Evolutionary conservation across 371 early-diverging fungal genomes (phyloP), one percentile per base, ranked within the genome.

Genomic region (Mortierella sp.): DNA sequence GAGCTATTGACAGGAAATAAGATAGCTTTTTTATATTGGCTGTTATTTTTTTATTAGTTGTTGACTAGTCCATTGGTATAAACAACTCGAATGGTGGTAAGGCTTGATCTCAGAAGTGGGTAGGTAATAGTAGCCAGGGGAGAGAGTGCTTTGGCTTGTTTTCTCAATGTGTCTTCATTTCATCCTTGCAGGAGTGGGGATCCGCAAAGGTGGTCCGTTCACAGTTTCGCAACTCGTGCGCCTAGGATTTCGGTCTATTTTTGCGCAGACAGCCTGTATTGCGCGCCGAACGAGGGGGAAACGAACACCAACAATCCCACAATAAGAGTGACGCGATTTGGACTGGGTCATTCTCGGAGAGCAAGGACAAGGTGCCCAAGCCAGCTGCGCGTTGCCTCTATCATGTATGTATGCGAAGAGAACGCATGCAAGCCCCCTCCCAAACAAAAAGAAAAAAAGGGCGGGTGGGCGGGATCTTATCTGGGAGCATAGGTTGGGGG

Each of bases 91-190:
- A 21, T 12, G 31, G 44, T 6, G n/a, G 30, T 26, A 57, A 47
- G 59, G 50, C 50, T 59, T 50, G 17, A 41, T 12, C 28, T 39
- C n/a, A 50, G 42, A 30, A 41, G 50, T n/a, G 15, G 23, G 58
- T 17, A 7, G 37, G 37, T 7, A 43, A 42, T 34, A 21, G 37
- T 41, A 27, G 39, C 60, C 54, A 61, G 54, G 61, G 53, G 54
- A 53, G 37, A 24, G 31, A 15, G 28, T 11, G 12, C 5, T 39
- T 3, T 24, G 42, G 53, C 54, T 37, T 15, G 37, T 53, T 23
- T 3, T 27, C 47, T 34, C 24, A 60, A 51, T 51, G 15, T 26
- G 23, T 44, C 21, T 44, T 44, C 44, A 44, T 44, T 44, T 44
- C 23, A 44, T 3, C 8, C 21, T 17, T 44, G 9, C 44, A 44